Conservation (phyloP, 1,284 basidiomycete species). For the Sanghuangporus weigelae region DNA sequence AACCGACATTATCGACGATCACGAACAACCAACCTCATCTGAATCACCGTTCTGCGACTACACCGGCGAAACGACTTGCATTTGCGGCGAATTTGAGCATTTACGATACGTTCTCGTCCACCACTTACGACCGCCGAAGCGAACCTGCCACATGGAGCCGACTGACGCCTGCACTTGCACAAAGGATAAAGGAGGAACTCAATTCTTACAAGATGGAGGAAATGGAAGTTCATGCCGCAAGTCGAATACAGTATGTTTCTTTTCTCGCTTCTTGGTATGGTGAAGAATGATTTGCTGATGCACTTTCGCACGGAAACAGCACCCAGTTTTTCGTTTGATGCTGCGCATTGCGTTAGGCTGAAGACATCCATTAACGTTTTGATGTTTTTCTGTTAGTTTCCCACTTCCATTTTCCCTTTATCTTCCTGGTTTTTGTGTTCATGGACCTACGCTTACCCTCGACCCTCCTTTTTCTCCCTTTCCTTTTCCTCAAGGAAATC, state of each 20-base stretch:
- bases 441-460: not conserved
- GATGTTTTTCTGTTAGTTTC: not conserved
- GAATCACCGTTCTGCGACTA: conserved; percentile 57
- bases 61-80: conserved; percentile 67
- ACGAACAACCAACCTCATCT: conserved; percentile 42
- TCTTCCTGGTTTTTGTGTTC: not conserved
- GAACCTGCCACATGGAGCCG: conserved; percentile 97
- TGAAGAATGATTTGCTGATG: conserved; percentile 5
- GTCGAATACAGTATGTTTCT: conserved; percentile 75
- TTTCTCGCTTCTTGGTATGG: conserved; percentile 7
- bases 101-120: conserved; percentile 91
- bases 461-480: not conserved
- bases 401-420: too few species aligned
- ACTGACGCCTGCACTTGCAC: conserved; percentile 89
- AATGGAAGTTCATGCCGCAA: conserved; percentile 92
- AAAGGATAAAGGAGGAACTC: conserved; percentile 93
- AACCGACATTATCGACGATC: conserved; percentile 73
- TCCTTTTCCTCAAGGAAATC: not conserved
- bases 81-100: conserved; percentile 93
- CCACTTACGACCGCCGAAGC: conserved; percentile 89
- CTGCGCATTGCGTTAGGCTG: conserved; percentile 13
- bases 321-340: conserved; percentile 56
- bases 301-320: conserved; percentile 25
- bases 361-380: not conserved
- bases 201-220: conserved; percentile 98